Percentiles rank a stretch among this genome's conserved stretches.
These are phyloP conservation scores for Verticillium tricorpus DNA, from an alignment of 2,329 filamentous ascomycete genomes.

Conservation along the genomic window DNA sequence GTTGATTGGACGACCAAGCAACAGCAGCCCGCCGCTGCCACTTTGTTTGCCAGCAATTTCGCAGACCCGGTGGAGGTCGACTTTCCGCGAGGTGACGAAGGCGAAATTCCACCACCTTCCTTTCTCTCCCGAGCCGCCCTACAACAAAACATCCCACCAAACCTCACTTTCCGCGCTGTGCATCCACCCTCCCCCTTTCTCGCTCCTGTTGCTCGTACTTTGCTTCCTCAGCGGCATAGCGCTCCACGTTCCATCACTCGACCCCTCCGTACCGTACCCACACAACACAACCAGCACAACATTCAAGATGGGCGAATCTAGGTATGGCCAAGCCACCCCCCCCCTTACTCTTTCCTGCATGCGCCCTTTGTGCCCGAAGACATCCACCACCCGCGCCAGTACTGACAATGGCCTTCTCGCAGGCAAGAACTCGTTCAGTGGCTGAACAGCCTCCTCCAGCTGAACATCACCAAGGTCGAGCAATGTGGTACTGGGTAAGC, in stretches of 20 bases:
- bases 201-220: slow-evolving; percentile 5
- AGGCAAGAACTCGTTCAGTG: slow-evolving; percentile 96
- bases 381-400: background rate
- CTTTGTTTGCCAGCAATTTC: slow-evolving; percentile 14
- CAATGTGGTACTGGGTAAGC: slow-evolving; percentile 96
- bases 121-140: background rate
- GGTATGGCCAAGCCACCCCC: slow-evolving; percentile 31
- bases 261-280: background rate
- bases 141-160: background rate
- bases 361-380: background rate
- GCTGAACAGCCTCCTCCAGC: slow-evolving; percentile 95
- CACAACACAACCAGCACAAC: slow-evolving; percentile 4
- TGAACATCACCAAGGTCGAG: slow-evolving; percentile 98
- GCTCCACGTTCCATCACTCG: slow-evolving; percentile 2
- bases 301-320: slow-evolving; percentile 59
- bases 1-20: slow-evolving; percentile 34
- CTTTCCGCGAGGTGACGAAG: background rate
- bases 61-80: slow-evolving; percentile 1
- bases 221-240: slow-evolving; percentile 7
- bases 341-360: background rate
- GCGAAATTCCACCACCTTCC: background rate
- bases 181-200: background rate
- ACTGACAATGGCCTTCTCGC: slow-evolving; percentile 1
- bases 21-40: background rate
- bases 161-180: background rate